Base-by-base conservation (phyloP, 2,329 filamentous ascomycete genomes). In the Zymoseptoria crescenta region DNA sequence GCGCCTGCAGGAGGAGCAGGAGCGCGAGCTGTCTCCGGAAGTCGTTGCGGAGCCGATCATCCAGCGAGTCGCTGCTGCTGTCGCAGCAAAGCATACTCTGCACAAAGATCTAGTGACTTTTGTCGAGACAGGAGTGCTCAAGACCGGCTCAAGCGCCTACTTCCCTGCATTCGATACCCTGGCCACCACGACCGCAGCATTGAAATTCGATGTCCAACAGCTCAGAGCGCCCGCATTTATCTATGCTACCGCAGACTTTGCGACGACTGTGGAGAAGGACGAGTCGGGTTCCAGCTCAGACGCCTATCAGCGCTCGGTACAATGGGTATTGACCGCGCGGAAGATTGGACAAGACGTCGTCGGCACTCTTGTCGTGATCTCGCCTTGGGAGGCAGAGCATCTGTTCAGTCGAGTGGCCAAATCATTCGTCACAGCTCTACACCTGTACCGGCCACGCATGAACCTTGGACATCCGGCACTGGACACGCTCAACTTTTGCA, bases 1-100 rank as follows among this genome's bases (percentile, higher is more conserved):
- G 0, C 71, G 73, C 0, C 70, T 88, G 0, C 73, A 82, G 2
- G 85, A 89, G 65, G 87, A 90, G 59, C 85, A 89, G 63, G 87
- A 90, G 67, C 77, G 86, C 0, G 87, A 89, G 62, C 74, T 90
- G 0, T 77, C 83, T 0, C 84, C 83, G 0, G 86, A 91, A 61
- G 77, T 82, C 0, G 83, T 89, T 61, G 73, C 80, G 21, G 83
- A 89, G 64, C 74, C 78, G 0, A 74, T 87, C 50, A 29, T 66
- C 0, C 74, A 87, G 61, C 75, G 74, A 1, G 81, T 83, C 0
- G 65, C 69, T 0, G 59, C 69, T 0, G 74, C 75, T 0, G 45
- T 64, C 0, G 75, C 84, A 0, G 66, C 62, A 0, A 0, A 6
- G 0, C 81, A 86, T 50, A 1, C 0, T 0, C 13, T 84, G 0